A percentile compares a stretch with the other conserved stretches of the same genome.
Conservation (phyloP, 192 early-diverging fungal species). For the Linnemannia hyalina region DNA sequence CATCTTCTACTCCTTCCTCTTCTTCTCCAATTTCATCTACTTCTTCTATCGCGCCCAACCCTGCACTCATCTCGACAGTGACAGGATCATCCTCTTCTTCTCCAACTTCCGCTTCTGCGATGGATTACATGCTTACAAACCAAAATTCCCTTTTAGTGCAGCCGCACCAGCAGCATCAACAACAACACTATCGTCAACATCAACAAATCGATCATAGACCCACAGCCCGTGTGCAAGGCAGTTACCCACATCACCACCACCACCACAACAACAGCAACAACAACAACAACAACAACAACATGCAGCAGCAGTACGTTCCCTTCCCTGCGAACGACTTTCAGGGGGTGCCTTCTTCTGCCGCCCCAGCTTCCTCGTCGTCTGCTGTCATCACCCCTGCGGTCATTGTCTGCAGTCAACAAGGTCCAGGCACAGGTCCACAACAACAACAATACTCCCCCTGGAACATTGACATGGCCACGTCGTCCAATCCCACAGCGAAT, state of each 20-base stretch:
- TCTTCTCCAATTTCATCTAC: not conserved
- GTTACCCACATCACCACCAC: not conserved
- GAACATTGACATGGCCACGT: not conserved
- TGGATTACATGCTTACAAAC: slow-evolving; percentile 35
- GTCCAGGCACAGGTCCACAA: not conserved
- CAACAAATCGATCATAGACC: slow-evolving; percentile 9
- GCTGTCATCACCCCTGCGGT: not conserved
- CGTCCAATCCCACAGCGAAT: not conserved
- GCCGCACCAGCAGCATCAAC: slow-evolving; percentile 1
- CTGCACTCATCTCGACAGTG: slow-evolving; percentile 15
- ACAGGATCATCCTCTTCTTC: slow-evolving; percentile 28
- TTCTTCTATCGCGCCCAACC: slow-evolving; percentile 2
- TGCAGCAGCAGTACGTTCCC: slow-evolving; percentile 2
- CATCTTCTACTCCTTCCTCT: slow-evolving; percentile 11
- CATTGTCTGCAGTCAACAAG: slow-evolving; percentile 5
- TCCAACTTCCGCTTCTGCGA: slow-evolving; percentile 7
- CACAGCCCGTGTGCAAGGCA: not conserved
- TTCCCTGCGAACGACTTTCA: slow-evolving; percentile 5
- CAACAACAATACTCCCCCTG: slow-evolving; percentile 1
- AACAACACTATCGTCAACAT: slow-evolving; percentile 15
- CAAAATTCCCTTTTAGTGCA: slow-evolving; percentile 24
- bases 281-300: not conserved
- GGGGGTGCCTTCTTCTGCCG: not conserved
- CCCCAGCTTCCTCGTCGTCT: not conserved
- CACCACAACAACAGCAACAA: too few relatives aligned